Evolutionary conservation across 2,329 filamentous ascomycete species (phyloP).

Genomic region (Hymenoscyphus infarciens): DNA sequence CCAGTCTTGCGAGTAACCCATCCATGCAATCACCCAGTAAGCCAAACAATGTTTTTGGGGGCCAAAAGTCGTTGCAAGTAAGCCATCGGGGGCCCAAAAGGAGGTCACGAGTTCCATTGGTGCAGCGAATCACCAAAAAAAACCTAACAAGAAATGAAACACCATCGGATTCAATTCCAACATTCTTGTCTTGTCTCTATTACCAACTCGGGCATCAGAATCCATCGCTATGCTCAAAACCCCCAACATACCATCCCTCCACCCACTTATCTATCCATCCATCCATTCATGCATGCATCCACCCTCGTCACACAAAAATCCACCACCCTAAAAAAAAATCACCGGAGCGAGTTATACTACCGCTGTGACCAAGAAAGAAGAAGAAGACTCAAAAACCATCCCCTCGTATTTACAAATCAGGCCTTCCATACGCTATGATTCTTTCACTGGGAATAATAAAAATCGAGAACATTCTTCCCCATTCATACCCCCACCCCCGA

Average conservation of each 20-base stretch:
- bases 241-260: background rate
- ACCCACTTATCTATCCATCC: background rate
- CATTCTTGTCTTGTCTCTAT: background rate
- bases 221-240: background rate
- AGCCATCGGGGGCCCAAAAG: background rate
- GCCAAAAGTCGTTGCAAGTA: too few species aligned
- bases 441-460: background rate
- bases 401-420: background rate
- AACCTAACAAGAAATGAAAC: background rate
- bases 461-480: background rate
- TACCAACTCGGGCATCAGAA: background rate
- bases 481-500: background rate
- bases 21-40: too few species aligned
- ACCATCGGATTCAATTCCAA: background rate
- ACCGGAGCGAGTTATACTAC: too few species aligned
- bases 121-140: background rate
- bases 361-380: background rate
- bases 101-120: background rate
- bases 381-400: background rate
- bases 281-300: background rate
- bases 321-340: too few species aligned
- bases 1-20: too few species aligned
- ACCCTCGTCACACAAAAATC: background rate
- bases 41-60: too few species aligned
- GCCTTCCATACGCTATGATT: conserved; percentile 2